These are phyloP conservation scores for Punctularia strigosozonata DNA, from an alignment of 768 basidiomycete species.

Conservation along the genomic window DNA sequence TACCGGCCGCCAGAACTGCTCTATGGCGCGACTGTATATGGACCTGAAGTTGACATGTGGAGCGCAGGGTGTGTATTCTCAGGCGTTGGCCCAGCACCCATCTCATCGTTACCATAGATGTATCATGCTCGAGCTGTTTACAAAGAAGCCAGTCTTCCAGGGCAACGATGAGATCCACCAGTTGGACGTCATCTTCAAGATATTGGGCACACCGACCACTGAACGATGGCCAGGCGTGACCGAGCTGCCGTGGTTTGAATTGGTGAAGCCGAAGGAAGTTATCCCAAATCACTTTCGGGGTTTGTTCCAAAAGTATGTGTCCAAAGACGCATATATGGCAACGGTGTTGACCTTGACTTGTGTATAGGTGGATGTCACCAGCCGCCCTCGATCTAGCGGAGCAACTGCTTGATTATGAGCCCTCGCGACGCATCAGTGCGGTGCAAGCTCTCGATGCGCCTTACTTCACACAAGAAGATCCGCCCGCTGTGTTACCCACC, in stretches of 20 bases:
- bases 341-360: background rate
- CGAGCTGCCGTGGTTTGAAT: constrained; percentile 93
- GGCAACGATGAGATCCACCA: constrained; percentile 98
- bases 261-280: constrained; percentile 81
- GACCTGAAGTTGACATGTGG: constrained; percentile 99
- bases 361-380: constrained; percentile 78
- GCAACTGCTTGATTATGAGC: constrained; percentile 70
- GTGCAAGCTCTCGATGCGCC: constrained; percentile 66
- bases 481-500: constrained; percentile 57
- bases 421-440: constrained; percentile 64
- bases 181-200: constrained; percentile 82
- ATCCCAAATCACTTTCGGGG: constrained; percentile 71
- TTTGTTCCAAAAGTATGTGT: constrained; percentile 70
- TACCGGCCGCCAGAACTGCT: constrained; percentile 93
- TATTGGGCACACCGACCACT: constrained; percentile 80
- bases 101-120: constrained; percentile 40
- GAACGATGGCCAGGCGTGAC: constrained; percentile 76
- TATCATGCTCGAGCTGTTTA: constrained; percentile 97
- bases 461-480: constrained; percentile 80
- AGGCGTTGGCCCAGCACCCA: background rate
- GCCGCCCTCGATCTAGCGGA: constrained; percentile 85
- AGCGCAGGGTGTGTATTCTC: constrained; percentile 67
- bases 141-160: constrained; percentile 94
- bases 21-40: constrained; percentile 92
- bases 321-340: background rate